phyloP scores from a whole-genome alignment of 75 land plant genomes.

The Picea glauca region DNA sequence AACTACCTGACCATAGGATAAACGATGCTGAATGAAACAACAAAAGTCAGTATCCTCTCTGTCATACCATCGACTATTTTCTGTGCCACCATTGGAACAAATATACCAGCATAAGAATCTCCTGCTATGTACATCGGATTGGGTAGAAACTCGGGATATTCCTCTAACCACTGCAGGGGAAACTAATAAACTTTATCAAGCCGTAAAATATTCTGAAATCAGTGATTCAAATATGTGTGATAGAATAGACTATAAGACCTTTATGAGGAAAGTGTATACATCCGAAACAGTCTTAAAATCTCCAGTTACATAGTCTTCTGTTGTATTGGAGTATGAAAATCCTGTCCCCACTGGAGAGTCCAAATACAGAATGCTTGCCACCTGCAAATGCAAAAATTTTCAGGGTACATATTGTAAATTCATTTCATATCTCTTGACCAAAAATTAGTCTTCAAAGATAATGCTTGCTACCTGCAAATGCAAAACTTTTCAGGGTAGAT shows the following conservation, averaged over 20 bases:
- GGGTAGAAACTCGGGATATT: constrained; percentile 50
- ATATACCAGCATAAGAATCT: constrained; percentile 73
- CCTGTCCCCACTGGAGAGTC: constrained; percentile 77
- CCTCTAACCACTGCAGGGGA: constrained; percentile 56
- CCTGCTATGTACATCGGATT: constrained; percentile 67
- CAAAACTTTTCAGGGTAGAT: no score
- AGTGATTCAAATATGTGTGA: not conserved
- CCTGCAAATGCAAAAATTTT: no score
- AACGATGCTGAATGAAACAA: not conserved
- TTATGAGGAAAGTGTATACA: constrained; percentile 36
- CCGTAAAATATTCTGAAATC: not conserved
- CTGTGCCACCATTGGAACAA: constrained; percentile 44
- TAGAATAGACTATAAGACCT: constrained; percentile 26
- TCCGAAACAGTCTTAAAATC: constrained; percentile 43
- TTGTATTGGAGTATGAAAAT: constrained; percentile 50
- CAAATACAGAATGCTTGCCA: constrained; percentile 15
- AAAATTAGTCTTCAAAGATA: no score
- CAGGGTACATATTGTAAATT: no score
- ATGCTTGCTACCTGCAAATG: no score
- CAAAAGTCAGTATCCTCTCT: not conserved
- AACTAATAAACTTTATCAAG: not conserved
- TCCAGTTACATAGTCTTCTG: constrained; percentile 22
- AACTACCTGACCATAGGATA: not conserved
- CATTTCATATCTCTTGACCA: no score
- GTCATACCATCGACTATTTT: constrained; percentile 55